Percentiles rank a stretch among this genome's conserved stretches.
Conservation (phyloP, 768 basidiomycete genomes). For the Lyophyllum decastes region DNA sequence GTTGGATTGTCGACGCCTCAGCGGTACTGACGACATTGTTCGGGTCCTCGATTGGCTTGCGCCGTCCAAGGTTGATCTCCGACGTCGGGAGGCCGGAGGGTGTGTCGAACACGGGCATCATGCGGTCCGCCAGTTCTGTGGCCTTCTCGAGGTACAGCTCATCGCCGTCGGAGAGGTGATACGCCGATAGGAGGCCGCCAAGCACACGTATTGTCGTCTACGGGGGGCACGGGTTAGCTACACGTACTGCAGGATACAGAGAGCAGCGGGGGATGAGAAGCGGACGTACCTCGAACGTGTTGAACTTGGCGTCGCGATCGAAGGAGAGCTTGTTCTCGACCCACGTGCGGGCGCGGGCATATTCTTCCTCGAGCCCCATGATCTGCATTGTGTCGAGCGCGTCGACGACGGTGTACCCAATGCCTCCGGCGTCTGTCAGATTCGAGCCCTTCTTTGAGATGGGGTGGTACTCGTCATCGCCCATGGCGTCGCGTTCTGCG, state of each 20-base stretch:
- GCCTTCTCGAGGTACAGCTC: conserved; percentile 76
- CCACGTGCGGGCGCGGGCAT: conserved; percentile 79
- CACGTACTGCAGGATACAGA: too few species aligned
- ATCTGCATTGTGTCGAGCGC: conserved; percentile 88
- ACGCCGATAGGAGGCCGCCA: conserved; percentile 86
- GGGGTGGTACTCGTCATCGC: conserved; percentile 91
- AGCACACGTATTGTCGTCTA: conserved; percentile 93
- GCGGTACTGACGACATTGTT: conserved; percentile 77
- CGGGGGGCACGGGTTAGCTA: neutral
- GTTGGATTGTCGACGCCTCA: conserved; percentile 84
- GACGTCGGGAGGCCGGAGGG: conserved; percentile 79
- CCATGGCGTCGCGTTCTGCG: conserved; percentile 89
- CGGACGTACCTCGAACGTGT: conserved; percentile 80
- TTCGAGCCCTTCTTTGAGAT: conserved; percentile 75
- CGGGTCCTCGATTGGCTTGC: conserved; percentile 60
- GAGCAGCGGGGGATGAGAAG: neutral
- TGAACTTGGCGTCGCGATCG: conserved; percentile 79
- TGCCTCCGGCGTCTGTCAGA: conserved; percentile 72
- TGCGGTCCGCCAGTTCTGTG: conserved; percentile 79
- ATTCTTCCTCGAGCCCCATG: conserved; percentile 84
- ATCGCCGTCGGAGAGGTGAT: conserved; percentile 78
- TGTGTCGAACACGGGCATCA: conserved; percentile 82
- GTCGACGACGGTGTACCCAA: conserved; percentile 91
- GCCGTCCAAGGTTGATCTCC: conserved; percentile 68
- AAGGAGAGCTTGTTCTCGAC: conserved; percentile 68